phyloP scores from a whole-genome alignment of 352 stramenopile species.

The Pythium utonaiense region DNA sequence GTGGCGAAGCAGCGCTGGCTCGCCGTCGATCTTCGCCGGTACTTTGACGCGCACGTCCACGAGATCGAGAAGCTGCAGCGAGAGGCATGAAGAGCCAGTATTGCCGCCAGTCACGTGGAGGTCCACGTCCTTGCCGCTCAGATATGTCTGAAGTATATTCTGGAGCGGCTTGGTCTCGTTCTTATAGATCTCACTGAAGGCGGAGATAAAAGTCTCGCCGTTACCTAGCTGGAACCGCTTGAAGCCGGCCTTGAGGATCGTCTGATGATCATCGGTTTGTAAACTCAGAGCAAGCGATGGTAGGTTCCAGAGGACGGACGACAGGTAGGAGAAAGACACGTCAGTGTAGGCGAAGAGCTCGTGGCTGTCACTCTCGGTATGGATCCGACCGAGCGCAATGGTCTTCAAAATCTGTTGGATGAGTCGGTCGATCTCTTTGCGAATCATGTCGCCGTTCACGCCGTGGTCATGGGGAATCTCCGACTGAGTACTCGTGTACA shows the following conservation, averaged over 20 bases:
- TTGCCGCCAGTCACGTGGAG: slow-evolving; percentile 62
- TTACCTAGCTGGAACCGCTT: slow-evolving; percentile 65
- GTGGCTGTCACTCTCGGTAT: slow-evolving; percentile 46
- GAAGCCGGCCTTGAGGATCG: slow-evolving; percentile 62
- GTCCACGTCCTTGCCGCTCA: slow-evolving; percentile 54
- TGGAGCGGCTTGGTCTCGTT: slow-evolving; percentile 61
- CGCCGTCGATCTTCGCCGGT: slow-evolving; percentile 66
- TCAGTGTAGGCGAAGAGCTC: slow-evolving; percentile 82
- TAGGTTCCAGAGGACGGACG: slow-evolving; percentile 69
- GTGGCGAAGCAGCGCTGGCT: slow-evolving; percentile 60
- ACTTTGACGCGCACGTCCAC: slow-evolving; percentile 59
- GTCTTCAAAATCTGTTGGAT: slow-evolving; percentile 67
- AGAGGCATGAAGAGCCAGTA: slow-evolving; percentile 47
- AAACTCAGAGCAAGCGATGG: slow-evolving; percentile 62
- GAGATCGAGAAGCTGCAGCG: slow-evolving; percentile 60
- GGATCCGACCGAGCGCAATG: slow-evolving; percentile 69
- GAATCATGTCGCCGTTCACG: slow-evolving; percentile 16
- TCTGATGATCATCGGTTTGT: slow-evolving; percentile 30
- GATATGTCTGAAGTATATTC: slow-evolving; percentile 63
- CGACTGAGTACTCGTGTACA: neutral
- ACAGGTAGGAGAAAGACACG: slow-evolving; percentile 65
- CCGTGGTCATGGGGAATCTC: neutral
- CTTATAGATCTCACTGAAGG: slow-evolving; percentile 67
- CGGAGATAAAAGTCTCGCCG: slow-evolving; percentile 75
- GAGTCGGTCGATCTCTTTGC: slow-evolving; percentile 56